Conservation (phyloP, 352 stramenopile species). For the Pythium phragmiticola region DNA sequence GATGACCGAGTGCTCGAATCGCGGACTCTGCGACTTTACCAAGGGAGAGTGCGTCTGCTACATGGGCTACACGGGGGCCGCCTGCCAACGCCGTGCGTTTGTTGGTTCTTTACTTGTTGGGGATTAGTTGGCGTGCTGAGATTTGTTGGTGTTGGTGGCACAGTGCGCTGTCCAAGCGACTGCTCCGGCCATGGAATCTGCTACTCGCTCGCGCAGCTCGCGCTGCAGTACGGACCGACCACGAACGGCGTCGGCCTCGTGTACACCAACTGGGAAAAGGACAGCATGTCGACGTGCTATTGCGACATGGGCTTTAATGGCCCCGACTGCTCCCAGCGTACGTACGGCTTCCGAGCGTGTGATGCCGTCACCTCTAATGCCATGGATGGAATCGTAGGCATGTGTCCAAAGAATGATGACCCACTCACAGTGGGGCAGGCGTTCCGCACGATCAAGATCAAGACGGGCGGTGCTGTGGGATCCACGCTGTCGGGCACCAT, state of each 20-base stretch:
- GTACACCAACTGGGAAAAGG: slow-evolving; percentile 87
- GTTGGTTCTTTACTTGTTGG: neutral
- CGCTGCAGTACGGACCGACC: slow-evolving; percentile 48
- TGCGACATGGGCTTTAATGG: slow-evolving; percentile 85
- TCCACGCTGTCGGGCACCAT: slow-evolving; percentile 36
- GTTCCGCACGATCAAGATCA: slow-evolving; percentile 59
- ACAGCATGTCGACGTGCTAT: slow-evolving; percentile 72
- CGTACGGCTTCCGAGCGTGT: slow-evolving; percentile 5
- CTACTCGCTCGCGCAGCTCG: slow-evolving; percentile 52
- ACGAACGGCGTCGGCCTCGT: slow-evolving; percentile 44
- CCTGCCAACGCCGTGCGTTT: slow-evolving; percentile 51
- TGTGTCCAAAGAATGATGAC: slow-evolving; percentile 89
- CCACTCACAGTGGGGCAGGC: slow-evolving; percentile 71
- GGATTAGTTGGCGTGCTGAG: neutral
- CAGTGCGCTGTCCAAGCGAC: slow-evolving; percentile 56
- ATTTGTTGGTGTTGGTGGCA: neutral
- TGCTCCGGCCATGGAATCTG: slow-evolving; percentile 66
- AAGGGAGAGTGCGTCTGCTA: slow-evolving; percentile 69
- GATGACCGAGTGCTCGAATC: slow-evolving; percentile 61
- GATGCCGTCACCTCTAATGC: neutral
- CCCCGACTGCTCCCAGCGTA: slow-evolving; percentile 81
- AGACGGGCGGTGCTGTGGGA: slow-evolving; percentile 31
- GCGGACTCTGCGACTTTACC: slow-evolving; percentile 57
- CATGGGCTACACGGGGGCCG: slow-evolving; percentile 50
- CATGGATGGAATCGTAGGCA: slow-evolving; percentile 31